Evolutionary conservation across 2,329 filamentous ascomycete genomes (phyloP), one percentile per base, ranked within the genome.

Genomic region (Arthrobotrys pseudoclavata): DNA sequence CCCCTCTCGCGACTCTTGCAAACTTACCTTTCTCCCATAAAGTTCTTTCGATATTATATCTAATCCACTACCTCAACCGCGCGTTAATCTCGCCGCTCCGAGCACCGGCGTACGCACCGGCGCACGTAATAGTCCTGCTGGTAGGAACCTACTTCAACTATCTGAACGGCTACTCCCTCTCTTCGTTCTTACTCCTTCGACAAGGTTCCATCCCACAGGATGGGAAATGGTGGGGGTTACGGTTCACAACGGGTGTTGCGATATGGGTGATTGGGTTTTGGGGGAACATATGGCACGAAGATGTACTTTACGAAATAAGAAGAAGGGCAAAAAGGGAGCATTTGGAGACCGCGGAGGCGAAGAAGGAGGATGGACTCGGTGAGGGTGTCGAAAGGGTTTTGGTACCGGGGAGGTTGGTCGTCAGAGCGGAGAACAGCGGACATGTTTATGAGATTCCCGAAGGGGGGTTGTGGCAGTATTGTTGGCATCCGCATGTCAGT

Each of bases 31-130:
- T 64, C 24, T 68, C 68, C 13, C 90, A 92, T 0, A 93, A 93
- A 15, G 91, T 94, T 82, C 82, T 93, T 37, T 91, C 90, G 12
- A 85, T 97, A 74, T 84, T 96, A 69, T 97, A 97, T 85, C 89
- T 91, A 80, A 89, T 95, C 69, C 96, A 99, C 85, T 99, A 99
- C 86, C 80, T 89, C 82, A 96, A 99, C 87, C 93, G 96, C 79
- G 94, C 96, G 9, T 84, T 98, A 70, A 84, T 97, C 79, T 91
- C 90, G 69, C 95, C 96, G 1, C 85, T 96, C 72, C 86, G 95
- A 85, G 89, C 45, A 93, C 95, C 95, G 0, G 94, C 91, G 86
- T 97, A 99, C 91, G 93, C 94, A 3, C 95, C 95, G 7, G 92
- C 97, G 80, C 92, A 97, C 84, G 82, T 88, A 1, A 68, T 89